Evolutionary conservation across 1,284 basidiomycete species (phyloP).

Genomic region (Ceratobasidium papillatum): DNA sequence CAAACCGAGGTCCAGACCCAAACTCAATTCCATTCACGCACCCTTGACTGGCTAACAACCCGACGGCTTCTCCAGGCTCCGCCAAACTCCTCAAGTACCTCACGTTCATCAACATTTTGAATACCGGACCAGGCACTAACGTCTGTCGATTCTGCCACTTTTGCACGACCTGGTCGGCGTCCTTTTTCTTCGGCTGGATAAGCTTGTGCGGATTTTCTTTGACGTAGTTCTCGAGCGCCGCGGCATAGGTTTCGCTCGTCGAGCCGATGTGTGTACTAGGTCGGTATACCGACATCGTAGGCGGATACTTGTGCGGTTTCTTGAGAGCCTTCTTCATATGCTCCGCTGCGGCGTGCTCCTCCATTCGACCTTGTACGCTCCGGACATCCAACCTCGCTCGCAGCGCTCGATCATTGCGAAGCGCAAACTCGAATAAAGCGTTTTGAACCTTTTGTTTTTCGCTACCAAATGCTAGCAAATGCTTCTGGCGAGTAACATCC

Average conservation of each 20-base stretch:
- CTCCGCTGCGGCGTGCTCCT: slow-evolving; percentile 71
- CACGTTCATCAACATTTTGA: slow-evolving; percentile 84
- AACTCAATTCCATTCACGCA: slow-evolving; percentile 54
- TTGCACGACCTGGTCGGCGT: slow-evolving; percentile 49
- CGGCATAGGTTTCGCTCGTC: slow-evolving; percentile 93
- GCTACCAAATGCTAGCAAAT: slow-evolving; percentile 57
- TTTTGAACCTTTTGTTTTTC: slow-evolving; percentile 51
- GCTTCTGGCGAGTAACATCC: slow-evolving; percentile 96
- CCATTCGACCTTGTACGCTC: slow-evolving; percentile 54
- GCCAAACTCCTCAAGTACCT: slow-evolving; percentile 94
- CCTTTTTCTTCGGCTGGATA: slow-evolving; percentile 66
- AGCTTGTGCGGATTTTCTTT: slow-evolving; percentile 81
- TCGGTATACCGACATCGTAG: slow-evolving; percentile 79
- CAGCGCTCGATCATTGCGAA: slow-evolving; percentile 85
- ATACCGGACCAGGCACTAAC: slow-evolving; percentile 67
- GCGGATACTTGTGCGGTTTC: slow-evolving; percentile 70
- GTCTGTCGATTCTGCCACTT: slow-evolving; percentile 54
- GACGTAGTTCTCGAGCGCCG: slow-evolving; percentile 82
- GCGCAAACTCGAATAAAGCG: slow-evolving; percentile 92
- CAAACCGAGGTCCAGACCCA: slow-evolving; percentile 15
- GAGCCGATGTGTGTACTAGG: slow-evolving; percentile 87
- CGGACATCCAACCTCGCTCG: slow-evolving; percentile 45
- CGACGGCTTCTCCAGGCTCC: slow-evolving; percentile 98
- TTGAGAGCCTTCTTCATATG: slow-evolving; percentile 95
- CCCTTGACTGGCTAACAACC: slow-evolving; percentile 97